Evolutionary conservation across 2,329 filamentous ascomycete genomes (phyloP).

Genomic region (Talaromyces marneffei): DNA sequence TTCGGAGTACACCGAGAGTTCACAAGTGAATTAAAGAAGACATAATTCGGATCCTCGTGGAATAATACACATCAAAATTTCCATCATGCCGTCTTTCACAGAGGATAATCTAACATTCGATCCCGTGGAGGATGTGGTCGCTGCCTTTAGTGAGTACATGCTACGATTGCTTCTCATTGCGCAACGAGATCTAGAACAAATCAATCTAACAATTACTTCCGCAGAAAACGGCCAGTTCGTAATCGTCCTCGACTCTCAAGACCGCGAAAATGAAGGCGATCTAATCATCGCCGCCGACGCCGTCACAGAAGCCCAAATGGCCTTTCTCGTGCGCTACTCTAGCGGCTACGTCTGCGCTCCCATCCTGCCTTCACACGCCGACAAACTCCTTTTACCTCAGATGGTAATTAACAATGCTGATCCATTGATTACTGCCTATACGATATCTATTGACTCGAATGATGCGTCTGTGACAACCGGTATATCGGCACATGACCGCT

Average conservation of each 20-base stretch:
- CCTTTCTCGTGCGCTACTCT: conserved; percentile 89
- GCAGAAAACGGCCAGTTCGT: conserved; percentile 81
- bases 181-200: not conserved
- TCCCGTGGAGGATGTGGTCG: conserved; percentile 39
- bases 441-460: conserved; percentile 76
- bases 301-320: conserved; percentile 83
- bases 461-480: conserved; percentile 73
- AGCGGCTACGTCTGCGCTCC: conserved; percentile 89
- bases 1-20: not conserved
- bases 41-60: no score
- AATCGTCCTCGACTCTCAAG: conserved; percentile 85
- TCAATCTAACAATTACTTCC: not conserved
- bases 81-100: conserved; percentile 16
- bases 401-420: conserved; percentile 82
- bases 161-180: not conserved
- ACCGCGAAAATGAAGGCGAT: conserved; percentile 96
- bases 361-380: conserved; percentile 63
- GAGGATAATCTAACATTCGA: conserved; percentile 33
- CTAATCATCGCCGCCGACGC: conserved; percentile 87
- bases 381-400: conserved; percentile 70
- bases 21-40: no score
- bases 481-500: conserved; percentile 82
- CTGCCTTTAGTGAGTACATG: conserved; percentile 38
- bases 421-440: conserved; percentile 87
- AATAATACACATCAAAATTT: not conserved